A percentile compares a stretch with the other conserved stretches of the same genome.
Conservation (phyloP, 768 basidiomycete species). For the Phylloporus arenicola region DNA sequence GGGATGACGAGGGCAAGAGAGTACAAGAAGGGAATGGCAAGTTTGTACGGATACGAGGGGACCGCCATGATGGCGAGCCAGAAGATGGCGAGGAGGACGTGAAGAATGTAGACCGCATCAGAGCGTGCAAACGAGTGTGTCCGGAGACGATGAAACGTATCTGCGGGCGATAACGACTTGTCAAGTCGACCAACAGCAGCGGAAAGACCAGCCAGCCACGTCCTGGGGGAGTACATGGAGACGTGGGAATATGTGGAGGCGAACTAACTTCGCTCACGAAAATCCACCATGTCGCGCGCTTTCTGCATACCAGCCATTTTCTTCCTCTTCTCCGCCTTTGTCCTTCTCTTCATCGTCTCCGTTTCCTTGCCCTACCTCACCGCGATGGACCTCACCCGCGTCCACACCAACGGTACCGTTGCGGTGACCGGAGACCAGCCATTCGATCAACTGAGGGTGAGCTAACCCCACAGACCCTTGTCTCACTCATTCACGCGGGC, state of each 20-base stretch:
- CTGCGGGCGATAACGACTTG: slow-evolving; percentile 66
- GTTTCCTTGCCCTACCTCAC: slow-evolving; percentile 68
- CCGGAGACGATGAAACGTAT: slow-evolving; percentile 56
- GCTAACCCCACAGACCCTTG: slow-evolving; percentile 24
- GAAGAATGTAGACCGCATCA: slow-evolving; percentile 62
- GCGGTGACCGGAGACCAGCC: slow-evolving; percentile 18
- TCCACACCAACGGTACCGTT: slow-evolving; percentile 39
- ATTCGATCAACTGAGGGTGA: slow-evolving; percentile 49
- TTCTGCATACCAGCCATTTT: slow-evolving; percentile 61
- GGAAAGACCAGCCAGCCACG: slow-evolving; percentile 39
- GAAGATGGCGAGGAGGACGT: slow-evolving; percentile 56
- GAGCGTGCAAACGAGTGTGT: slow-evolving; percentile 50
- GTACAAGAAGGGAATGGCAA: slow-evolving; percentile 73
- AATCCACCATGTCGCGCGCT: slow-evolving; percentile 35
- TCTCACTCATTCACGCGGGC: slow-evolving; percentile 1
- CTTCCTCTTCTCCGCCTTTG: slow-evolving; percentile 55
- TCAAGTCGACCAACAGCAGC: slow-evolving; percentile 66
- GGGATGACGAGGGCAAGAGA: slow-evolving; percentile 68
- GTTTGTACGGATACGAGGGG: slow-evolving; percentile 68
- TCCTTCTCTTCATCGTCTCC: slow-evolving; percentile 62
- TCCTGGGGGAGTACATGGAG: too few relatives aligned
- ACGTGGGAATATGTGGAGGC: too few relatives aligned
- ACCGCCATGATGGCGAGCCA: slow-evolving; percentile 70
- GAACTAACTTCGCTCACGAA: too few relatives aligned
- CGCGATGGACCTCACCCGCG: slow-evolving; percentile 60